Evolutionary conservation across 306 rosid genomes (phyloP).

Genomic region (Castanospermum australe): DNA sequence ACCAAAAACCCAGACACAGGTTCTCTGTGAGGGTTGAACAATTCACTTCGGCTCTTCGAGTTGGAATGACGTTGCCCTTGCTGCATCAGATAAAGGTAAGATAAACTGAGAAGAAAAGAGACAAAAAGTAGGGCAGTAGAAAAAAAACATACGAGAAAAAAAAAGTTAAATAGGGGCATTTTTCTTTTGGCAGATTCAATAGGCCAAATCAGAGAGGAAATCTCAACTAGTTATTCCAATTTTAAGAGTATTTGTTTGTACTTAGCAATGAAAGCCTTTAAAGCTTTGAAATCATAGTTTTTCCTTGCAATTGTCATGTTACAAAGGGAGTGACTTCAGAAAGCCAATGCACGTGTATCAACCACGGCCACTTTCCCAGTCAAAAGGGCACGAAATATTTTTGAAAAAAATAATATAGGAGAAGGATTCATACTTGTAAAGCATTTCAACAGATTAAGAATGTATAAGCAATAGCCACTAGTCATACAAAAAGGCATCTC

Average conservation of each 20-base stretch:
- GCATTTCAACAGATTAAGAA: not conserved
- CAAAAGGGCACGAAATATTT: not conserved
- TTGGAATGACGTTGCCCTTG: conserved; percentile 50
- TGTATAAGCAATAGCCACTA: not conserved
- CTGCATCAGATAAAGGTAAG: conserved; percentile 42
- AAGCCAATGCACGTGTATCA: not conserved
- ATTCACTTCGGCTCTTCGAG: conserved; percentile 50
- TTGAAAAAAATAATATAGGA: not conserved
- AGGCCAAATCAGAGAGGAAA: not conserved
- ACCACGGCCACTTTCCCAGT: not conserved
- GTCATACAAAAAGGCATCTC: not conserved
- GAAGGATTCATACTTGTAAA: not conserved
- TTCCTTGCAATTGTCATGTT: not conserved
- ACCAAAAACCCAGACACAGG: conserved; percentile 60
- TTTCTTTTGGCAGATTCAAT: not conserved
- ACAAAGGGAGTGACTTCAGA: not conserved
- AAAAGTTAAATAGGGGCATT: not conserved
- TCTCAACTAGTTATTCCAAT: not conserved
- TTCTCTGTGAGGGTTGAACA: conserved; percentile 43
- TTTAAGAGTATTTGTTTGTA: not conserved
- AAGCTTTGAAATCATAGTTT: not conserved
- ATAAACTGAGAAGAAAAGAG: conserved; percentile 13
- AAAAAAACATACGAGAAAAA: not conserved
- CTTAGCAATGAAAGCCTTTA: not conserved
- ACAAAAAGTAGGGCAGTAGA: not conserved